Base-by-base conservation (phyloP, 805 yeast genomes). In the Kodamaea jinghongensis region DNA sequence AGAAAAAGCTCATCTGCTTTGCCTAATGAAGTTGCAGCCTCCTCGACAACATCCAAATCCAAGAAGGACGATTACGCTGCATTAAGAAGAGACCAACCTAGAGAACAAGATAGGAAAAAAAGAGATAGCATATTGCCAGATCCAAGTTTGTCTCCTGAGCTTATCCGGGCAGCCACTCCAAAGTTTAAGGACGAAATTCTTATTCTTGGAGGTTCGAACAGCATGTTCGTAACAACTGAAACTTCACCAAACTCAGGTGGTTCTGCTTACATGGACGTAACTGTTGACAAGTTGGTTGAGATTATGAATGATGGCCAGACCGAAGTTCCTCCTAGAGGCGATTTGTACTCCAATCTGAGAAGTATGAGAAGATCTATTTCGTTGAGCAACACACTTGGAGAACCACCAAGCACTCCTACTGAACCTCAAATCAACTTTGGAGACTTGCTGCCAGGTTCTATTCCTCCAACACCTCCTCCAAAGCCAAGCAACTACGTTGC, bases 311-410 rank as follows among this genome's bases (percentile, higher is more conserved):
- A 55, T 32, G 40, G 39, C 6, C 58, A 54, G 41, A 30, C 16
- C 2, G 54, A 45, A 15, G 57, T 54, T 2, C 60, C 60, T 6
- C 60, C 59, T 2, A 46, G 60, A 20, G 59, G 58, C 1, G 60
- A 54, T 29, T 33, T 54, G 25, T 41, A 36, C 7, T 43, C 51
- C 12, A 35, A 48, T 8, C 23, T 20, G 23, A 20, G 23, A 20
- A 20, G 23, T 8, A 20, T 20, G 23, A 20, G 23, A 20, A 20
- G 23, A 20, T 20, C 23, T 20, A 8, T 20, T 8, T 20, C 23
- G 8, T 20, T 20, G 23, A 20, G 8, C 23, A 20, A 20, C 8
- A 12, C 22, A 5, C 34, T 22, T 16, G 27, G 20, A 4, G 35
- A 13, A 6, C 31, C 27, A 6, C 39, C 39, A 12, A 27, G 25